phyloP scores from a whole-genome alignment of 1,284 basidiomycete species.

The Ustilago lituana region DNA sequence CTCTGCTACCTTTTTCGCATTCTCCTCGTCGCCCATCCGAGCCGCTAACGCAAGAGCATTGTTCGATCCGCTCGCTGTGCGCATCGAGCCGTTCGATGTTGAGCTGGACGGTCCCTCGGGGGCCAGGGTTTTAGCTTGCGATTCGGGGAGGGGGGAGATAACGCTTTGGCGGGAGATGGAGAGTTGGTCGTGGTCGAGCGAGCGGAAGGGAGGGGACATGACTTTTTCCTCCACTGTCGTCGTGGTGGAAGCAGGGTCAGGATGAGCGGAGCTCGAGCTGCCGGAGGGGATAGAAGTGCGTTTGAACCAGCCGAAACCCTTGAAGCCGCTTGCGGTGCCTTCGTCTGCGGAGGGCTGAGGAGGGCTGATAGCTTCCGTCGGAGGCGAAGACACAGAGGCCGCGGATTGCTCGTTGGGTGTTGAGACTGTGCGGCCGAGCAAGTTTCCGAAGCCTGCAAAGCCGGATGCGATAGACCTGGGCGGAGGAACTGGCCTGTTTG shows the following conservation, averaged over 20 bases:
- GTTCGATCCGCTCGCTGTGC: slow-evolving; percentile 5
- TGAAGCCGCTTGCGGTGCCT: slow-evolving; percentile 27
- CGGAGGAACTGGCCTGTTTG: neutral
- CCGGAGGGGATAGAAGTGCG: slow-evolving; percentile 20
- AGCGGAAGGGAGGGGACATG: slow-evolving; percentile 46
- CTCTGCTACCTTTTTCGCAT: slow-evolving; percentile 16
- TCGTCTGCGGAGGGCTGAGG: slow-evolving; percentile 6
- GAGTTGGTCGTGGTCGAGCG: slow-evolving; percentile 50
- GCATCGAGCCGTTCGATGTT: slow-evolving; percentile 4
- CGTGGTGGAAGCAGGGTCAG: neutral
- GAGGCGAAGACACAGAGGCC: slow-evolving; percentile 1
- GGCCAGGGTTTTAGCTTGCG: neutral
- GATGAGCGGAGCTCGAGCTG: neutral
- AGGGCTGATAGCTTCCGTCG: neutral
- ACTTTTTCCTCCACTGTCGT: slow-evolving; percentile 39
- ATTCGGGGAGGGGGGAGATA: slow-evolving; percentile 10
- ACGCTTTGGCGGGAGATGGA: slow-evolving; percentile 35
- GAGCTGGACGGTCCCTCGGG: slow-evolving; percentile 5
- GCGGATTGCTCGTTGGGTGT: slow-evolving; percentile 3
- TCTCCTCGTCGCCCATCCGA: slow-evolving; percentile 17
- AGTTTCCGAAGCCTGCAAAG: slow-evolving; percentile 35
- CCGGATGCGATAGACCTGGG: slow-evolving; percentile 28
- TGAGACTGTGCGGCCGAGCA: slow-evolving; percentile 20
- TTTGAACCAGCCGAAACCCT: slow-evolving; percentile 49
- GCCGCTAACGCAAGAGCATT: slow-evolving; percentile 24